Conservation (phyloP, 768 basidiomycete genomes). For the Nidula microcarpa region DNA sequence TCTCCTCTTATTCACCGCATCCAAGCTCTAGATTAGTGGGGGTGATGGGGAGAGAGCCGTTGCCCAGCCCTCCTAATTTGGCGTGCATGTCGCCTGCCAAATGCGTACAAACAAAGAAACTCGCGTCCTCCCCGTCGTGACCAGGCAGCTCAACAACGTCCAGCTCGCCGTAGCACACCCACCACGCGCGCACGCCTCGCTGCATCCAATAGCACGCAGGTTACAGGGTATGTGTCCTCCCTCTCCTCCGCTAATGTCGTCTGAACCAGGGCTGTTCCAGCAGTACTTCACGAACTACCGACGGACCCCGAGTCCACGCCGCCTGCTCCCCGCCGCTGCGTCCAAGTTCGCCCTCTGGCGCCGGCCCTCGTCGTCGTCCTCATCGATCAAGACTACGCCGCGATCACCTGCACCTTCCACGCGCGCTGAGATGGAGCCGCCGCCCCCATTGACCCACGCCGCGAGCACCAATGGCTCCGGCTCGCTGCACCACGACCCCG, state of each 20-base stretch:
- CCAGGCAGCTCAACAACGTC: background rate
- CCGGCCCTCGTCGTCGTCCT: background rate
- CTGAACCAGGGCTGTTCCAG: slow-evolving; percentile 15
- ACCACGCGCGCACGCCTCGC: slow-evolving; percentile 12
- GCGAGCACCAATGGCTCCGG: slow-evolving; percentile 15
- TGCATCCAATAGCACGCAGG: slow-evolving; percentile 6
- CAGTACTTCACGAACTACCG: slow-evolving; percentile 24
- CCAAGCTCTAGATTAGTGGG: no score
- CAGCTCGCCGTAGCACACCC: background rate
- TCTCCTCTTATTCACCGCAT: no score
- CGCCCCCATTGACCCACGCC: background rate
- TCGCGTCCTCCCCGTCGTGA: background rate
- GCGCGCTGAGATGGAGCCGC: background rate
- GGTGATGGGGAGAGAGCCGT: no score
- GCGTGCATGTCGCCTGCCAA: no score
- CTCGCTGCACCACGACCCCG: slow-evolving; percentile 21
- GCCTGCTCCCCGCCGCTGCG: slow-evolving; percentile 8
- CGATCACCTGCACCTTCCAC: background rate
- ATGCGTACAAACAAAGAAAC: no score
- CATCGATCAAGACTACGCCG: background rate
- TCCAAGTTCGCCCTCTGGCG: background rate
- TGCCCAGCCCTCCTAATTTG: no score
- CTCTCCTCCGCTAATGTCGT: slow-evolving; percentile 8
- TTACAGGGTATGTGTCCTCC: slow-evolving; percentile 6
- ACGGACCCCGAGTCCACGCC: slow-evolving; percentile 7